A percentile compares a stretch with the other conserved stretches of the same genome.
phyloP scores from a whole-genome alignment of 2,329 filamentous ascomycete species.

The Sporothrix brunneoviolacea region DNA sequence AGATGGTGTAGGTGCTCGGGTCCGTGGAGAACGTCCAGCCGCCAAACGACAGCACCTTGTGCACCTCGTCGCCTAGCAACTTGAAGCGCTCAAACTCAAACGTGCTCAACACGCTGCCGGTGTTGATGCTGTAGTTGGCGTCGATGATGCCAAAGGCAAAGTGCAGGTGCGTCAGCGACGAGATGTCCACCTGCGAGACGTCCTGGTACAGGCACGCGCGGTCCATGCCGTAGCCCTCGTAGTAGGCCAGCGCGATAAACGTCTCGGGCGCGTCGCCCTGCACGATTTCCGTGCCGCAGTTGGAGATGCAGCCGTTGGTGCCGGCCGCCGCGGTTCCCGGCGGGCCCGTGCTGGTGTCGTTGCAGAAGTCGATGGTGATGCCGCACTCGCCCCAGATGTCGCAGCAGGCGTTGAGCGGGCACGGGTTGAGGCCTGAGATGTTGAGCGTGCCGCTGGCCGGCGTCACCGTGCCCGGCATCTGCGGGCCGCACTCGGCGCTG shows the following conservation, averaged over 20 bases:
- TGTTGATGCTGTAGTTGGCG: slow-evolving; percentile 20
- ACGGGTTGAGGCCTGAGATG: slow-evolving; percentile 24
- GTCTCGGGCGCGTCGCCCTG: neutral
- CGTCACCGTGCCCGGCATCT: slow-evolving; percentile 23
- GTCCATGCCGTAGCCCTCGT: slow-evolving; percentile 27
- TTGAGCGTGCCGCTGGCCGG: slow-evolving; percentile 17
- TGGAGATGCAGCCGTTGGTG: slow-evolving; percentile 33
- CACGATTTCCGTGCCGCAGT: slow-evolving; percentile 33
- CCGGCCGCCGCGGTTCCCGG: slow-evolving; percentile 28
- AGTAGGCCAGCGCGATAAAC: slow-evolving; percentile 27
- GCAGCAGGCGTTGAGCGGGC: slow-evolving; percentile 26
- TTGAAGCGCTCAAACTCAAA: slow-evolving; percentile 26
- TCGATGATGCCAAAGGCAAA: slow-evolving; percentile 27
- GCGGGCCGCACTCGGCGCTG: slow-evolving; percentile 30
- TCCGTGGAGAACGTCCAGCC: slow-evolving; percentile 38
- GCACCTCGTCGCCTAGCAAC: slow-evolving; percentile 24
- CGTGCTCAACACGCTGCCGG: slow-evolving; percentile 10
- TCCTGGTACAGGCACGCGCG: slow-evolving; percentile 27
- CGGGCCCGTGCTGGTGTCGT: slow-evolving; percentile 5
- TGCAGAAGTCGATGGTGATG: slow-evolving; percentile 37
- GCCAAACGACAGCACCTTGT: slow-evolving; percentile 36
- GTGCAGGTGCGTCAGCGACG: slow-evolving; percentile 26
- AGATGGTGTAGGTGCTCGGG: slow-evolving; percentile 29
- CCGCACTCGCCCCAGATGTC: slow-evolving; percentile 40
- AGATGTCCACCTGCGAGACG: slow-evolving; percentile 18